phyloP scores from a whole-genome alignment of 2,329 filamentous ascomycete species.

The Trichoderma gracile region DNA sequence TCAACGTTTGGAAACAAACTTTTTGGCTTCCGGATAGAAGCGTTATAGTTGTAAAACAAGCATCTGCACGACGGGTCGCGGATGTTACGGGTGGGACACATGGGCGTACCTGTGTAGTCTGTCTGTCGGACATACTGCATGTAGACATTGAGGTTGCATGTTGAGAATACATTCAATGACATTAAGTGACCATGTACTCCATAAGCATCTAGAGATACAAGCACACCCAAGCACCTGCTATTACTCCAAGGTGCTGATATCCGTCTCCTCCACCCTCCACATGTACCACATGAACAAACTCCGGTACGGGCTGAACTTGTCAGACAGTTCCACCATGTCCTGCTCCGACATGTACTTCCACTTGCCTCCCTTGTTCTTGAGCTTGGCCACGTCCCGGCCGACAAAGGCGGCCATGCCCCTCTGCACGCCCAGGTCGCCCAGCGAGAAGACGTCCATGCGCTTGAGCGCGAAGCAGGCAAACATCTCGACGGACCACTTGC shows the following conservation, averaged over 20 bases:
- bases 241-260: slow-evolving; percentile 62
- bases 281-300: slow-evolving; percentile 98
- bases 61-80: neutral
- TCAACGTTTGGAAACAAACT: neutral
- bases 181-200: neutral
- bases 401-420: slow-evolving; percentile 87
- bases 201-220: too few species aligned
- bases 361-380: slow-evolving; percentile 80
- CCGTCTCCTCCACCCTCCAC: slow-evolving; percentile 83
- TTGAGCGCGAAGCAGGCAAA: slow-evolving; percentile 96
- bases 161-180: neutral
- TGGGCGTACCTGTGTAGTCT: neutral
- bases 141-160: neutral
- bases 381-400: slow-evolving; percentile 78
- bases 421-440: slow-evolving; percentile 91
- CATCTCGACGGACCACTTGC: slow-evolving; percentile 95
- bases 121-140: neutral
- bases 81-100: neutral
- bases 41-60: neutral
- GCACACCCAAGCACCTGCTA: too few species aligned
- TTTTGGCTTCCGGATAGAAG: neutral
- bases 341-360: slow-evolving; percentile 98
- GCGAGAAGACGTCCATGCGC: slow-evolving; percentile 88
- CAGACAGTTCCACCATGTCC: slow-evolving; percentile 84
- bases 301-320: slow-evolving; percentile 81